Evolutionary conservation across 164 flowering plant species (phyloP).

Genomic region (Sextonia rubra): DNA sequence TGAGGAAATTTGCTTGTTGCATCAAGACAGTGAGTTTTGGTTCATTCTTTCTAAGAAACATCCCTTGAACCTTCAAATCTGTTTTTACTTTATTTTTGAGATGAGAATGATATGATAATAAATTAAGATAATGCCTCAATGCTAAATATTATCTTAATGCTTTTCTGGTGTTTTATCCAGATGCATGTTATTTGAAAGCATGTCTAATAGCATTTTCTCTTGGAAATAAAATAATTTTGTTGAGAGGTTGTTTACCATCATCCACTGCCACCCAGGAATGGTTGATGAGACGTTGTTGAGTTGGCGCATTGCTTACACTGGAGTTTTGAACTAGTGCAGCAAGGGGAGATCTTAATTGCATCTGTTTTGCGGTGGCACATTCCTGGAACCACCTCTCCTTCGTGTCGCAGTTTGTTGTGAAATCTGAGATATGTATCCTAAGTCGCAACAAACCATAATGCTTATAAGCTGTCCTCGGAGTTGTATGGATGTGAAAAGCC

Average conservation of each 20-base stretch:
- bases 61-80: conserved; percentile 52
- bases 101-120: background rate
- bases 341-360: conserved; percentile 59
- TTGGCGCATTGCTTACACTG: conserved; percentile 21
- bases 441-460: background rate
- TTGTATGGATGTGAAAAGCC: background rate
- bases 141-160: background rate
- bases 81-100: conserved; percentile 13
- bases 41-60: conserved; percentile 76
- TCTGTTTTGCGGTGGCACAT: conserved; percentile 24
- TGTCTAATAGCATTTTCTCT: background rate
- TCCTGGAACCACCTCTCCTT: conserved; percentile 21
- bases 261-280: conserved; percentile 21
- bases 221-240: background rate
- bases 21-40: conserved; percentile 73
- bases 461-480: background rate
- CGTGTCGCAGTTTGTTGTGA: conserved; percentile 25
- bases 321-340: conserved; percentile 50
- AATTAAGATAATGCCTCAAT: background rate
- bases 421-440: conserved; percentile 42
- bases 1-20: conserved; percentile 92
- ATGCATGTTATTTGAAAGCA: background rate
- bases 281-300: conserved; percentile 23
- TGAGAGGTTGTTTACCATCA: conserved; percentile 42
- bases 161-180: conserved; percentile 7